A percentile compares a stretch with the other conserved stretches of the same genome.
phyloP scores from a whole-genome alignment of 2,329 filamentous ascomycete genomes.

The Fusarium solani-melongenae region DNA sequence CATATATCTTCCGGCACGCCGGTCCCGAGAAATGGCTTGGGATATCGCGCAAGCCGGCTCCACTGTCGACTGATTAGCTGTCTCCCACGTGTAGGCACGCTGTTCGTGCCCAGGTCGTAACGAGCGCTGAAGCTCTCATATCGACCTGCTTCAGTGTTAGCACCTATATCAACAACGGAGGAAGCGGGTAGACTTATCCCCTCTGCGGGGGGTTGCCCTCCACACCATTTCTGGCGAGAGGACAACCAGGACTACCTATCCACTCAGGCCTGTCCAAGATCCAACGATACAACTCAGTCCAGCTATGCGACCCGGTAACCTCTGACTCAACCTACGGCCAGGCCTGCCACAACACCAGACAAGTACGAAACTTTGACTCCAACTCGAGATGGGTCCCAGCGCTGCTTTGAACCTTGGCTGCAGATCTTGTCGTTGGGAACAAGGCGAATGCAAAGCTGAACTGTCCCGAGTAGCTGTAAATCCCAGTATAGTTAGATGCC shows the following conservation, averaged over 20 bases:
- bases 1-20: conserved; percentile 5
- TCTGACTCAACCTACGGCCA: conserved; percentile 4
- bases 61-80: conserved; percentile 8
- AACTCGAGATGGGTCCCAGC: conserved; percentile 89
- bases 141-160: conserved; percentile 44
- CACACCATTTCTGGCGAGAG: conserved; percentile 62
- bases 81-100: background rate
- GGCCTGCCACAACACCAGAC: conserved; percentile 63
- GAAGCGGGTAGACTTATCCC: conserved; percentile 60
- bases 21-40: conserved; percentile 7
- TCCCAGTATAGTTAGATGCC: conserved; percentile 18
- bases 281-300: conserved; percentile 34
- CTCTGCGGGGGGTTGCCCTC: conserved; percentile 59
- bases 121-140: background rate
- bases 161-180: conserved; percentile 17
- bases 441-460: conserved; percentile 17
- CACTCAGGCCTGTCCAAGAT: conserved; percentile 41
- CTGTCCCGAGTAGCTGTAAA: conserved; percentile 24
- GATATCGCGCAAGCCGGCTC: conserved; percentile 10
- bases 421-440: background rate
- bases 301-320: conserved; percentile 23
- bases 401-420: conserved; percentile 42
- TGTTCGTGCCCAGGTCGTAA: background rate
- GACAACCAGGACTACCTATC: conserved; percentile 60
- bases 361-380: conserved; percentile 95